These are phyloP conservation scores for Rhodocollybia butyracea DNA, from an alignment of 768 basidiomycete genomes.

Conservation along the genomic window DNA sequence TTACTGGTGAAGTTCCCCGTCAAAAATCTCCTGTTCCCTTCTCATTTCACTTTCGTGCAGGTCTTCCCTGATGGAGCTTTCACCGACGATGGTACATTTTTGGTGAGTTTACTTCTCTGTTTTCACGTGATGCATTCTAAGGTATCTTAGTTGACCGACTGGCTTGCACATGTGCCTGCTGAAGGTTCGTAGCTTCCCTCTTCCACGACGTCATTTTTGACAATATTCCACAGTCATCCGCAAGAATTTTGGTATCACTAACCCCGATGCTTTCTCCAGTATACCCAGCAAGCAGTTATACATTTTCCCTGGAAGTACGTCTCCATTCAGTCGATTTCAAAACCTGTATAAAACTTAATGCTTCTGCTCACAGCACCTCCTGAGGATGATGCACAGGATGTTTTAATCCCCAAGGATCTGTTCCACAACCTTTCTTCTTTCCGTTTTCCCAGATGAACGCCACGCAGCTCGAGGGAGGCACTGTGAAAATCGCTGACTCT, in stretches of 20 bases:
- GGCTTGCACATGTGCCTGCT: constrained; percentile 58
- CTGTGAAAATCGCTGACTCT: constrained; percentile 50
- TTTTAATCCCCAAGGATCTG: constrained; percentile 41
- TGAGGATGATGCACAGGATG: constrained; percentile 29
- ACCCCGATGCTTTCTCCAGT: constrained; percentile 35
- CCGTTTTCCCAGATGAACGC: constrained; percentile 43
- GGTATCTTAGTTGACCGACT: constrained; percentile 45
- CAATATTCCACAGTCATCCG: constrained; percentile 1
- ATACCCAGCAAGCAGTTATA: constrained; percentile 47
- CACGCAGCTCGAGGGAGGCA: constrained; percentile 44
- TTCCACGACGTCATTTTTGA: neutral
- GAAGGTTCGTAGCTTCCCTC: constrained; percentile 2
- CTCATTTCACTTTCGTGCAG: neutral
- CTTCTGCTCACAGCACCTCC: constrained; percentile 27
- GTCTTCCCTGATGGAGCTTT: neutral
- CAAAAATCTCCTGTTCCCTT: neutral
- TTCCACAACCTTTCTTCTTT: constrained; percentile 48
- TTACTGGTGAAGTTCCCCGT: constrained; percentile 40
- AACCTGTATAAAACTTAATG: neutral
- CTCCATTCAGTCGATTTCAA: neutral
- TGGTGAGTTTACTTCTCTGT: neutral
- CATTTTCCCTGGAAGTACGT: constrained; percentile 47
- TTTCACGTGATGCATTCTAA: neutral
- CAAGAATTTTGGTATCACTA: constrained; percentile 13
- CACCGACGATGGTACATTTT: constrained; percentile 18